phyloP scores from a whole-genome alignment of 805 yeast species.

The Wickerhamiella qilinensis region DNA sequence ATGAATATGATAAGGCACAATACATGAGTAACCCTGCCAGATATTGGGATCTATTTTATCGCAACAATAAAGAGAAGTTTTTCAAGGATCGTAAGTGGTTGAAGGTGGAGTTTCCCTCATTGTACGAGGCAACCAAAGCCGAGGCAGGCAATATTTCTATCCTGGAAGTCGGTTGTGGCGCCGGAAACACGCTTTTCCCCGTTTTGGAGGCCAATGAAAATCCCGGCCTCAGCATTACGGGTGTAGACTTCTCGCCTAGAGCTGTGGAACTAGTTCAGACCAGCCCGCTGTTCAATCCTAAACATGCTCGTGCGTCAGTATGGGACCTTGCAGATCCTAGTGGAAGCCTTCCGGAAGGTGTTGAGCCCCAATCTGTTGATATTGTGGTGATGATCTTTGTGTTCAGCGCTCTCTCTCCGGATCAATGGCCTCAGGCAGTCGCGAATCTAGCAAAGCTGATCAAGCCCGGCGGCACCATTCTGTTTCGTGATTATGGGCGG shows the following conservation, averaged over 20 bases:
- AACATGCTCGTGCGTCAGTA: conserved; percentile 64
- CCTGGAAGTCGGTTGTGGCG: conserved; percentile 94
- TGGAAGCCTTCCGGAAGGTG: conserved; percentile 63
- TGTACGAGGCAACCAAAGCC: conserved; percentile 61
- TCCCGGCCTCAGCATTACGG: conserved; percentile 53
- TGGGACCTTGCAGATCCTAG: conserved; percentile 86
- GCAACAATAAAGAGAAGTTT: conserved; percentile 80
- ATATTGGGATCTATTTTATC: conserved; percentile 90
- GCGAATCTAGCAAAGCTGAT: conserved; percentile 50
- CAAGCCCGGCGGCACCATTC: conserved; percentile 84
- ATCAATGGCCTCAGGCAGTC: conserved; percentile 77
- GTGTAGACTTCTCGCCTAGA: conserved; percentile 77
- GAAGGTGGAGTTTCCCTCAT: conserved; percentile 77
- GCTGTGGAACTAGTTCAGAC: conserved; percentile 75
- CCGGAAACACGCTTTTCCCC: conserved; percentile 93
- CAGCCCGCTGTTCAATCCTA: conserved; percentile 42
- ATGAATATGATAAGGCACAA: conserved; percentile 60
- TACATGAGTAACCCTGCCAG: conserved; percentile 79
- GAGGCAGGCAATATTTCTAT: conserved; percentile 58
- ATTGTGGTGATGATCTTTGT: conserved; percentile 91
- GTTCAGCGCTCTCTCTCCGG: conserved; percentile 80
- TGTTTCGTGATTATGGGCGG: conserved; percentile 89
- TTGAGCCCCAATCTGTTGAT: conserved; percentile 70
- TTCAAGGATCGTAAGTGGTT: conserved; percentile 96
- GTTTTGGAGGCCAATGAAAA: conserved; percentile 70